Conservation (phyloP, 768 basidiomycete genomes). For the Megacollybia marginata region DNA sequence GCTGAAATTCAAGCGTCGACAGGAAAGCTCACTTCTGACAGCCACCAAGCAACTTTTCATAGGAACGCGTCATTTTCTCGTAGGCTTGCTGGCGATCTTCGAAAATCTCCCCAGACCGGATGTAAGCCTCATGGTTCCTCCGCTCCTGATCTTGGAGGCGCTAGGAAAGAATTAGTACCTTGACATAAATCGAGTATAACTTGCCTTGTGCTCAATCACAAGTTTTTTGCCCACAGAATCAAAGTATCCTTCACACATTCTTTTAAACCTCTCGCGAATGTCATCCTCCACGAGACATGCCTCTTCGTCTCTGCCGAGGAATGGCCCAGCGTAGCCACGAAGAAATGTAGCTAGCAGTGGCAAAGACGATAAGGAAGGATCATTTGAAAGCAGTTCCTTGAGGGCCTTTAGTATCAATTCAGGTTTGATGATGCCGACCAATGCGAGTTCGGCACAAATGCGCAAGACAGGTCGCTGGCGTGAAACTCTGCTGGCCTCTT, state of each 20-base stretch:
- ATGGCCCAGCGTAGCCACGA: conserved; percentile 86
- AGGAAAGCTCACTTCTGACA: conserved; percentile 70
- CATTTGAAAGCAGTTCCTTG: conserved; percentile 86
- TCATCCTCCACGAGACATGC: conserved; percentile 66
- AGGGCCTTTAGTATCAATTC: conserved; percentile 87
- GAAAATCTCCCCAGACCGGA: conserved; percentile 97
- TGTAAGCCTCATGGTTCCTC: conserved; percentile 97
- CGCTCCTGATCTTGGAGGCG: conserved; percentile 95
- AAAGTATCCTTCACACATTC: conserved; percentile 92
- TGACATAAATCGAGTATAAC: conserved; percentile 8
- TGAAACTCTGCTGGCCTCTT: conserved; percentile 70
- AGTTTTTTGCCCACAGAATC: conserved; percentile 89
- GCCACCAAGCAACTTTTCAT: conserved; percentile 84
- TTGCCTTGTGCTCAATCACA: conserved; percentile 83
- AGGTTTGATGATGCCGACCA: conserved; percentile 79
- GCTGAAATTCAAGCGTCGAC: conserved; percentile 1
- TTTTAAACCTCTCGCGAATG: conserved; percentile 80
- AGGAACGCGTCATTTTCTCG: conserved; percentile 95
- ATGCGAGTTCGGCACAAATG: conserved; percentile 83
- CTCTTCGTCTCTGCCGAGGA: conserved; percentile 65
- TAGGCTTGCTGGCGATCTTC: conserved; percentile 98
- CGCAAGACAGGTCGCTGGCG: conserved; percentile 83
- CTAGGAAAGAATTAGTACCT: conserved; percentile 29
- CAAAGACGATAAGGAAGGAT: conserved; percentile 78
- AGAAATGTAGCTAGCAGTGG: conserved; percentile 89